Base-by-base conservation (phyloP, 495 filamentous ascomycete genomes). In the Aspergillus carlsbadensis region DNA sequence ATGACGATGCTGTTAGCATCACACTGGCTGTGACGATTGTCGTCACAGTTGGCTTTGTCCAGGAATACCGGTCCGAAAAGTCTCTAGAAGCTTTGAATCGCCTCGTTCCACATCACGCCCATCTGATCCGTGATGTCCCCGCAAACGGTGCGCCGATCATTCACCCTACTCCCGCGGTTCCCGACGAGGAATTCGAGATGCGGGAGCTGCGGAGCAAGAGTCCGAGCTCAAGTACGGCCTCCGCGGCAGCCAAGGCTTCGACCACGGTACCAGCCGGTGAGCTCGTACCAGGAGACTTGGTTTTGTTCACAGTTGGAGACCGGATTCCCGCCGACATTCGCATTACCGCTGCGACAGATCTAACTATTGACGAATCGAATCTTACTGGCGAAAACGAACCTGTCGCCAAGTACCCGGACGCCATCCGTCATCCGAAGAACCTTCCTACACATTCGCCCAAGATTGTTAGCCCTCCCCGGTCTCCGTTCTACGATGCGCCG, bases 11-110 rank as follows among this genome's bases (percentile, higher is more conserved):
- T 5, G 75, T 98, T 62, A 97, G 92, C 70, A 99, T 99, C 63
- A 77, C 93, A 2, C 82, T 96, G 31, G 94, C 94, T 1, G 94
- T 99, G 6, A 94, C 91, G 41, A 98, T 99, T 65, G 94, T 99
- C 15, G 92, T 98, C 35, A 89, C 89, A 1, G 94, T 98, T 48
- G 94, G 91, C 10, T 99, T 99, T 65, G 83, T 98, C 53, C 94
- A 99, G 67, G 94, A 99, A 71, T 98, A 97, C 68, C 83, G 95
- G 54, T 97, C 93, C 37, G 95, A 99, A 68, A 96, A 98, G 72
- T 96, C 92, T 2, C 83, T 99, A 65, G 94, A 98, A 70, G 94
- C 94, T 45, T 78, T 99, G 52, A 96, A 87, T 66, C 90, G 92
- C 57, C 75, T 99, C 29, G 92, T 98, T 0, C 95, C 94, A 21